Evolutionary conservation across 116 monocot genomes (phyloP).

Genomic region (Trichopus zeylanicus): DNA sequence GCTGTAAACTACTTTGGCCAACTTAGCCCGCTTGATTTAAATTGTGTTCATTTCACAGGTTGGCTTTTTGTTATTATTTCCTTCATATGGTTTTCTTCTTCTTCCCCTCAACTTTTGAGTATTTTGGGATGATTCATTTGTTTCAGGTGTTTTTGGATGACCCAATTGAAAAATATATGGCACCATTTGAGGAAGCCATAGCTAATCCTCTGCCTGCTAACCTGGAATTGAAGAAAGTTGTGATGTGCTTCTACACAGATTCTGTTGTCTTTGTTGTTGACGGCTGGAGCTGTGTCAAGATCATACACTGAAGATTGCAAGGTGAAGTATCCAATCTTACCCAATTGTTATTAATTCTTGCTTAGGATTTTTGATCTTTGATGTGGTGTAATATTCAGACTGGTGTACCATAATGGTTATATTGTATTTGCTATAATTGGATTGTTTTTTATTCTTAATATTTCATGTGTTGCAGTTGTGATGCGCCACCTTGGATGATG

Average conservation of each 20-base stretch:
- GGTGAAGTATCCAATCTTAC: conserved; percentile 19
- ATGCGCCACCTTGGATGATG: conserved; percentile 48
- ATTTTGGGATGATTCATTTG: neutral
- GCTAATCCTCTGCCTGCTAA: conserved; percentile 39
- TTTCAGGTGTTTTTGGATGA: conserved; percentile 49
- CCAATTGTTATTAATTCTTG: neutral
- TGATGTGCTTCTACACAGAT: conserved; percentile 57
- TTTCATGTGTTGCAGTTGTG: conserved; percentile 29
- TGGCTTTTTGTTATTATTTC: neutral
- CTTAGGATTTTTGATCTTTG: neutral
- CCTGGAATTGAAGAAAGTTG: conserved; percentile 35
- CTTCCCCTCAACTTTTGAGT: neutral
- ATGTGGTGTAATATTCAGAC: no score
- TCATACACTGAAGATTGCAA: conserved; percentile 56
- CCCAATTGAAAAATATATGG: conserved; percentile 81
- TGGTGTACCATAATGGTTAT: no score
- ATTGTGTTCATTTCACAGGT: conserved; percentile 60
- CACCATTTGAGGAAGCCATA: conserved; percentile 56
- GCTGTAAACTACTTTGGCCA: no score
- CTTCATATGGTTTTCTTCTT: neutral
- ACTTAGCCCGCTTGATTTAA: no score
- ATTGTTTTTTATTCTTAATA: neutral
- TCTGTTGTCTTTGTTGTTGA: conserved; percentile 46
- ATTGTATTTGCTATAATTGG: no score
- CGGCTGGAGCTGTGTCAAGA: conserved; percentile 72